phyloP scores from a whole-genome alignment of 2,329 filamentous ascomycete genomes.

The Chrysoporthe austroafricana region DNA sequence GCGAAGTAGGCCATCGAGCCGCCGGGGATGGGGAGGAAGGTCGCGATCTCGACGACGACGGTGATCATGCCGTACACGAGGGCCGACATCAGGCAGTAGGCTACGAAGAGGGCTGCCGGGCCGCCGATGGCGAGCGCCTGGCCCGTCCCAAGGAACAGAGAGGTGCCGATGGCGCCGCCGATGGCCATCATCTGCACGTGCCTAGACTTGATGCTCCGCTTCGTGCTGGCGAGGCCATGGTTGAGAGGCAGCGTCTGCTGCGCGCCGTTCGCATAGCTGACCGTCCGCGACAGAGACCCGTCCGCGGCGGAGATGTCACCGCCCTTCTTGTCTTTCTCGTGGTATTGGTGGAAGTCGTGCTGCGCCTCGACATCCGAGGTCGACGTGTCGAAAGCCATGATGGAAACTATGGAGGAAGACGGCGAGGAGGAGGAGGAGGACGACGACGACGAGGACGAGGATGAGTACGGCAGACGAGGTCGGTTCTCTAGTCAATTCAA shows the following conservation, averaged over 20 bases:
- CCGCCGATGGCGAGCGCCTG: slow-evolving; percentile 46
- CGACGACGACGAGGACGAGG: no score
- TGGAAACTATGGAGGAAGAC: no score
- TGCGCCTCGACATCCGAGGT: no score
- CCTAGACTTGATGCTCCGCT: slow-evolving; percentile 43
- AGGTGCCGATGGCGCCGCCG: slow-evolving; percentile 51
- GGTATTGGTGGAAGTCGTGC: not conserved
- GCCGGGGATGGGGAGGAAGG: slow-evolving; percentile 54
- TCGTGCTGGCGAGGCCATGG: not conserved
- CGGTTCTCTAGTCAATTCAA: no score
- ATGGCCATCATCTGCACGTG: slow-evolving; percentile 54
- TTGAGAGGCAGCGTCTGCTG: not conserved
- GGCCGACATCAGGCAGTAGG: slow-evolving; percentile 48
- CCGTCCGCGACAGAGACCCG: not conserved
- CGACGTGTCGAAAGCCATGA: no score
- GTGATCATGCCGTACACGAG: slow-evolving; percentile 51
- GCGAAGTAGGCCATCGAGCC: slow-evolving; percentile 54
- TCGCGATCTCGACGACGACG: slow-evolving; percentile 52
- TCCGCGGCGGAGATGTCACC: not conserved
- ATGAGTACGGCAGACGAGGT: no score
- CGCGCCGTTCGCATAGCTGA: not conserved
- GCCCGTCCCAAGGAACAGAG: slow-evolving; percentile 51
- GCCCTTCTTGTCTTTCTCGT: not conserved
- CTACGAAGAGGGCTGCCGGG: slow-evolving; percentile 46
- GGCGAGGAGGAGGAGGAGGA: no score